These are phyloP conservation scores for Solanum chmielewskii DNA, from an alignment of 257 asterid species.

Conservation along the genomic window DNA sequence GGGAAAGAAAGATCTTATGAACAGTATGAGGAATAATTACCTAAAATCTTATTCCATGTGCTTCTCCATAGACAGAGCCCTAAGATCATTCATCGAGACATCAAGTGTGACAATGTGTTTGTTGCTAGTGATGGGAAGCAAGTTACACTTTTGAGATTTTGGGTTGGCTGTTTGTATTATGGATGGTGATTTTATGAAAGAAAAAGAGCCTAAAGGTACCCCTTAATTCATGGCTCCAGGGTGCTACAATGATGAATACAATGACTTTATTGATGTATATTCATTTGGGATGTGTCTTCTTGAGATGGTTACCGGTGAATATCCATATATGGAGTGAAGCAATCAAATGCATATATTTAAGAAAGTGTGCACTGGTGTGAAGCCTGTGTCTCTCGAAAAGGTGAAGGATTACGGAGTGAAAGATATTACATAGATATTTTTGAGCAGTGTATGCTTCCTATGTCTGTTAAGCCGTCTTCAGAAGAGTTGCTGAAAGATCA, in stretches of 20 bases:
- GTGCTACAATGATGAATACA: too few species aligned
- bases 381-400: not conserved
- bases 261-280: too few species aligned
- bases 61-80: too few species aligned
- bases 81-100: too few species aligned
- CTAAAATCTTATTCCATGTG: too few species aligned
- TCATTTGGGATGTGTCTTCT: too few species aligned
- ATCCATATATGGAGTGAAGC: too few species aligned
- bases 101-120: slow-evolving; percentile 17
- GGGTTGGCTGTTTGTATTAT: slow-evolving; percentile 4
- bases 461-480: not conserved
- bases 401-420: not conserved
- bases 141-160: slow-evolving; percentile 19
- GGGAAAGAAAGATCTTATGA: too few species aligned
- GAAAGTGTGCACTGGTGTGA: slow-evolving; percentile 7
- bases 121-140: not conserved
- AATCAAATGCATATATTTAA: not conserved
- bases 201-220: not conserved
- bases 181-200: not conserved
- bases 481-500: not conserved
- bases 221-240: not conserved
- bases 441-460: not conserved
- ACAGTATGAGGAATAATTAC: too few species aligned
- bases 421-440: not conserved
- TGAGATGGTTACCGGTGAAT: too few species aligned